Evolutionary conservation across 495 filamentous ascomycete genomes (phyloP), one percentile per base, ranked within the genome.

Genomic region (Penicillium diatomitis): DNA sequence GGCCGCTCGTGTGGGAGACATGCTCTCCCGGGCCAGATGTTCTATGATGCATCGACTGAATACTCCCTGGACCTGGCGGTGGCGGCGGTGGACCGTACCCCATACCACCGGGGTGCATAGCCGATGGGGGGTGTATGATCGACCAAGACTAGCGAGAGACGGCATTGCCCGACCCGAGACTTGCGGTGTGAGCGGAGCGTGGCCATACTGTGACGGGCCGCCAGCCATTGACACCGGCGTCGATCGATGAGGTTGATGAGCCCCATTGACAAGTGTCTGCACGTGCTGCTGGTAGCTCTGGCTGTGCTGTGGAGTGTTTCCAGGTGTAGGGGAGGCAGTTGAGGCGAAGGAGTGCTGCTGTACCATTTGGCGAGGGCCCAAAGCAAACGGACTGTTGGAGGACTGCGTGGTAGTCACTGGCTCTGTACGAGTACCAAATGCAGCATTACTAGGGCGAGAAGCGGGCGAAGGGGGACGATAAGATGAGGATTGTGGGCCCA

Each of bases 81-180:
- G 65, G 60, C 35, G 58, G 51, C 6, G 65, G 58, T 5, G 62
- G 20, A 20, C 20, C 63, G 48, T 72, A 71, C 30, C 50, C 57
- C 49, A 74, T 53, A 6, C 63, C 60, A 43, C 45, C 49, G 2
- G 58, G 62, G 39, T 70, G 69, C 20, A 72, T 33, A 10, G 61
- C 56, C 6, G 66, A 49, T 5, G 71, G 68, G 71, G 71, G 3
- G 68, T 71, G 44, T 68, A 74, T 3, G 71, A 69, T 34, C 69
- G 67, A 4, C 61, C 66, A 38, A 71, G 56, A 12, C 50, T 54
- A 39, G 68, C 60, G 31, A 63, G 42, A 20, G 64, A 60, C 8
- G 65, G 52, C 51, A 66, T 57, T 20, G 63, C 62, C 34, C 69
- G 57, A 30, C 66, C 49, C 42, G 65, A 64, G 7, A 53, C 54